A percentile compares a stretch with the other conserved stretches of the same genome.
Conservation (phyloP, 805 yeast species). For the Lachancea thermotolerans region DNA sequence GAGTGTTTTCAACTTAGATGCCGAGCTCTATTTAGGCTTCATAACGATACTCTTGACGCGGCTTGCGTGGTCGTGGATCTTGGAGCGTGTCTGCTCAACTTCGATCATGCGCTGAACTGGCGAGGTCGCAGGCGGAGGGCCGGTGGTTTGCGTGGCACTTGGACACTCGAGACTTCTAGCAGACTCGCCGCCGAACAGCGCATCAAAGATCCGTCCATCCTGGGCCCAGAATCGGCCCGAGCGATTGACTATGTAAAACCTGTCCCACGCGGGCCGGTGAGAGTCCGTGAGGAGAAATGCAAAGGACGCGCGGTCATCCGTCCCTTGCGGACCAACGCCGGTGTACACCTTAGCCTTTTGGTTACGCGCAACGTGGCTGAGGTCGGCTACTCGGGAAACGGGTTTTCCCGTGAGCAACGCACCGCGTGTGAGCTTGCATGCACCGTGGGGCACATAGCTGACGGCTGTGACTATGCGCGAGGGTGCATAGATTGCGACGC, state of each 20-base stretch:
- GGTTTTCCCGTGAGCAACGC: conserved; percentile 19
- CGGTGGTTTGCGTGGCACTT: neutral
- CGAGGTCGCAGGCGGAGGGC: neutral
- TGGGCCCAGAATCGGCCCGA: conserved; percentile 25
- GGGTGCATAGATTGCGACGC: conserved; percentile 18
- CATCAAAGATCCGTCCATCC: conserved; percentile 28
- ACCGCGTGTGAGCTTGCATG: conserved; percentile 20
- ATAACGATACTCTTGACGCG: conserved; percentile 8
- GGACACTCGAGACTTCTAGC: conserved; percentile 14
- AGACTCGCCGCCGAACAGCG: conserved; percentile 24
- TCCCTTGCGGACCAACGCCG: conserved; percentile 27
- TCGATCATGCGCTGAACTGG: conserved; percentile 9
- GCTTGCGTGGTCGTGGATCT: conserved; percentile 8
- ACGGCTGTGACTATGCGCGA: conserved; percentile 26
- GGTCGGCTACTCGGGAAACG: conserved; percentile 9
- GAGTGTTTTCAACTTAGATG: neutral
- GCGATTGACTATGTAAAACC: conserved; percentile 24
- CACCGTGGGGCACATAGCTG: conserved; percentile 20
- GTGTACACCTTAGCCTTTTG: conserved; percentile 21
- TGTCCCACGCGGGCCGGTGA: conserved; percentile 15
- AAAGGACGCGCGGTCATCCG: conserved; percentile 27
- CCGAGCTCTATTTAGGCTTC: conserved; percentile 1
- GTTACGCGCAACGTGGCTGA: conserved; percentile 16
- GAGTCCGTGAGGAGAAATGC: conserved; percentile 21
- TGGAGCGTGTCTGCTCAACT: conserved; percentile 15